Conservation (phyloP, 345 rosid genomes). For the Arabidopsis suecica region DNA sequence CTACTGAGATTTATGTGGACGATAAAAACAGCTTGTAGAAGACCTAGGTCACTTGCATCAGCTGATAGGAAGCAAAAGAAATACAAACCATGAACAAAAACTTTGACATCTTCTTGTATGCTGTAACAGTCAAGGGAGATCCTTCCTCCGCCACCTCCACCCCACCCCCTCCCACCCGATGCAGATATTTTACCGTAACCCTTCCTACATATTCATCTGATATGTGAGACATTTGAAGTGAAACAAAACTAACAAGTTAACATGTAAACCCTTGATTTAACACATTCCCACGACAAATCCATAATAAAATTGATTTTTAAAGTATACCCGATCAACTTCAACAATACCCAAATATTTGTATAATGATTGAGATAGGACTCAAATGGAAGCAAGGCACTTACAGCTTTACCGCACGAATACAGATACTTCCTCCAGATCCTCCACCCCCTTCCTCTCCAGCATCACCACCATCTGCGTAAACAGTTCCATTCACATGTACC, state of each 20-base stretch:
- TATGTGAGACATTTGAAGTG: constrained; percentile 24
- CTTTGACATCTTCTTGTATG: constrained; percentile 88
- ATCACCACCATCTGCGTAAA: constrained; percentile 83
- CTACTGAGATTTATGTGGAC: constrained; percentile 4
- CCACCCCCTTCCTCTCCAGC: constrained; percentile 84
- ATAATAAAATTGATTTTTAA: constrained; percentile 1
- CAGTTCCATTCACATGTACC: constrained; percentile 78
- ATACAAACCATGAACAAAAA: constrained; percentile 88
- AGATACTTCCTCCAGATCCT: constrained; percentile 97
- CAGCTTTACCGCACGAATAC: constrained; percentile 69
- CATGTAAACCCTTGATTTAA: constrained; percentile 13
- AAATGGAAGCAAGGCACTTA: constrained; percentile 53
- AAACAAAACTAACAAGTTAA: constrained; percentile 22
- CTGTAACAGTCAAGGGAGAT: constrained; percentile 92
- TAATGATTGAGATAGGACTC: constrained; percentile 16
- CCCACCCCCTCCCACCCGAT: constrained; percentile 92
- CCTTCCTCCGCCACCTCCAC: constrained; percentile 99
- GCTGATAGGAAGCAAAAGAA: constrained; percentile 44
- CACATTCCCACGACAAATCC: constrained; percentile 5
- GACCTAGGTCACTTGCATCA: constrained; percentile 35
- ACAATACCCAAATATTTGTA: neutral
- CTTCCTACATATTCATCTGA: constrained; percentile 65
- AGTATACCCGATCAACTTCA: neutral
- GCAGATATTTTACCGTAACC: constrained; percentile 87
- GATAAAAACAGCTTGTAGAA: constrained; percentile 16